phyloP scores from a whole-genome alignment of 1,139 yeast genomes.

The Saccharomyces hybrid region DNA sequence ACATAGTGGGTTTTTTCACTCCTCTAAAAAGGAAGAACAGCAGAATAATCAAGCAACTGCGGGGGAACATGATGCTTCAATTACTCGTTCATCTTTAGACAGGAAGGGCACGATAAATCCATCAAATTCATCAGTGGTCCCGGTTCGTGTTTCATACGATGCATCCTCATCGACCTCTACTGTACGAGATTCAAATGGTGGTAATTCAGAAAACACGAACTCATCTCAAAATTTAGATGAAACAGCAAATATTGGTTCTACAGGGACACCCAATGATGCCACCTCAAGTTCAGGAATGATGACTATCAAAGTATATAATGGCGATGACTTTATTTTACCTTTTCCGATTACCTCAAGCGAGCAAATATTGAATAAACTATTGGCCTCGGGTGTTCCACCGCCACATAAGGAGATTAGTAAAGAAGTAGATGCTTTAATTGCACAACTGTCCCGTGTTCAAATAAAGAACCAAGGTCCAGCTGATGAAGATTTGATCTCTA shows the following conservation, averaged over 20 bases:
- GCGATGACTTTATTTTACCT: slow-evolving; percentile 24
- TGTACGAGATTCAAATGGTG: slow-evolving; percentile 2
- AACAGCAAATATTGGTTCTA: not conserved
- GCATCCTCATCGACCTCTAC: slow-evolving; percentile 2
- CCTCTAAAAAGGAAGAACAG: not conserved
- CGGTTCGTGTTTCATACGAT: slow-evolving; percentile 4
- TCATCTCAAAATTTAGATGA: slow-evolving; percentile 11
- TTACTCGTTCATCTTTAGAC: slow-evolving; percentile 3
- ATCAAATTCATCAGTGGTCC: slow-evolving; percentile 4
- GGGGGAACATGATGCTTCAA: slow-evolving; percentile 1
- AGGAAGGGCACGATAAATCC: slow-evolving; percentile 4
- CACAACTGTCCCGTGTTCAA: slow-evolving; percentile 25
- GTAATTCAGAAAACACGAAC: not conserved
- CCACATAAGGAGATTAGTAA: slow-evolving; percentile 10
- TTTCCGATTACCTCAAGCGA: slow-evolving; percentile 25
- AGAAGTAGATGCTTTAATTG: slow-evolving; percentile 23
- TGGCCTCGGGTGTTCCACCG: slow-evolving; percentile 26
- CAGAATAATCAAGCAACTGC: slow-evolving; percentile 1
- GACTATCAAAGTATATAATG: slow-evolving; percentile 25
- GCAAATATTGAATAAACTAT: slow-evolving; percentile 19
- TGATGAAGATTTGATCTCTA: slow-evolving; percentile 25
- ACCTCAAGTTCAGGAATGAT: slow-evolving; percentile 20
- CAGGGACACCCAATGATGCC: not conserved
- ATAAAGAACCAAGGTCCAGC: slow-evolving; percentile 23
- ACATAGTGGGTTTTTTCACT: slow-evolving; percentile 2